Evolutionary conservation across 768 basidiomycete genomes (phyloP), one percentile per base, ranked within the genome.

Genomic region (Boletus edulis): DNA sequence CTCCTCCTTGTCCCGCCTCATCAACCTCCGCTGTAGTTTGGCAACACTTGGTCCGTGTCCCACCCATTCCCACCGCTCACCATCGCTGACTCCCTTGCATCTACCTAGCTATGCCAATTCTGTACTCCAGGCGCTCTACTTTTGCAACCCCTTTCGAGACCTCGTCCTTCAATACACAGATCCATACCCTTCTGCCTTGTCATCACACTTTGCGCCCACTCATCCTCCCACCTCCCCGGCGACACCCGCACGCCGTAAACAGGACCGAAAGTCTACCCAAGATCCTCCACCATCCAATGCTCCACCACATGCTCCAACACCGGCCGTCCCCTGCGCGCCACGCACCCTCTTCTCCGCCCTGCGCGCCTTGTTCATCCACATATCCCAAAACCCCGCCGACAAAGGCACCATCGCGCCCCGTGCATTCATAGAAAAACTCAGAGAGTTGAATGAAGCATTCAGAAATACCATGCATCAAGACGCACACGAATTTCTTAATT

Each of bases 401-500:
- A 85, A 86, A 66, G 96, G 96, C 55, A 90, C 90, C 10, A 82
- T 98, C 40, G 82, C 93, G 2, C 97, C 97, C 2, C 84, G 87
- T 53, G 89, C 89, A 22, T 91, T 99, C 72, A 88, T 99, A 68
- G 87, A 93, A 66, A 96, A 96, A 68, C 81, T 98, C 63, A 92
- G 91, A 73, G 86, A 94, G 65, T 79, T 92, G 64, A 98, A 98
- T 71, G 92, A 94, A 64, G 78, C 87, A 44, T 99, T 98, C 67
- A 81, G 93, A 46, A 86, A 86, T 37, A 87, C 90, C 15, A 89
- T 90, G 82, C 97, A 99, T 69, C 97, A 99, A 69, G 97, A 99
- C 70, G 97, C 97, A 3, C 97, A 98, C 73, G 97, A 99, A 72
- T 98, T 99, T 71, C 78, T 98, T 40, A 97, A 95, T 69, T 98